These are phyloP conservation scores for Botryotinia calthae DNA, from an alignment of 2,329 filamentous ascomycete species.

Conservation along the genomic window DNA sequence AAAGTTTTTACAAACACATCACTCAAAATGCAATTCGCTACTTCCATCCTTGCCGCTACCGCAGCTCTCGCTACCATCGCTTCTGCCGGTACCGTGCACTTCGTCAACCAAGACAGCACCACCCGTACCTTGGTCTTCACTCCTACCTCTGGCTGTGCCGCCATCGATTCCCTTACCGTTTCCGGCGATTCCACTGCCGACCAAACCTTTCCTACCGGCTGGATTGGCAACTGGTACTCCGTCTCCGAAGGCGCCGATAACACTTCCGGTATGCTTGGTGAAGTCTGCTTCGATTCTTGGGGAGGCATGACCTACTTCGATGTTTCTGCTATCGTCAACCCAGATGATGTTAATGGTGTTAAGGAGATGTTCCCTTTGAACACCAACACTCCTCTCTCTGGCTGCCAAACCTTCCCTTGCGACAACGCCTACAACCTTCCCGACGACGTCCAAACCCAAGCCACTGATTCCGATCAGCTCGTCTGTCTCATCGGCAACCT, in stretches of 20 bases:
- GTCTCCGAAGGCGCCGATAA: constrained; percentile 46
- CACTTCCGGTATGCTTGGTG: constrained; percentile 50
- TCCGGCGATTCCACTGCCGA: constrained; percentile 27
- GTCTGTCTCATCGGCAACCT: constrained; percentile 43
- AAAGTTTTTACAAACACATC: constrained; percentile 18
- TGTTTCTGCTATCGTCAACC: constrained; percentile 56
- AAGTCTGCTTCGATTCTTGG: constrained; percentile 52
- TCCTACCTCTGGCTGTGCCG: constrained; percentile 25
- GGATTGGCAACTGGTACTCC: constrained; percentile 47
- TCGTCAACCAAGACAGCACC: constrained; percentile 55
- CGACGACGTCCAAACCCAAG: constrained; percentile 56
- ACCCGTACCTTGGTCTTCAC: constrained; percentile 40
- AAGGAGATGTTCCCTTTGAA: constrained; percentile 53
- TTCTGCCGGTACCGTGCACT: constrained; percentile 53
- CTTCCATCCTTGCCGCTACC: constrained; percentile 42
- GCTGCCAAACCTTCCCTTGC: constrained; percentile 53
- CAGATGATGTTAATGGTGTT: constrained; percentile 50
- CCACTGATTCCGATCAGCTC: constrained; percentile 48
- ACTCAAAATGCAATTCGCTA: constrained; percentile 54
- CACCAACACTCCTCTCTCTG: constrained; percentile 44
- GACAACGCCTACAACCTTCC: constrained; percentile 52
- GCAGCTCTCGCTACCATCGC: constrained; percentile 45
- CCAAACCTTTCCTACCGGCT: constrained; percentile 43
- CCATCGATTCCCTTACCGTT: constrained; percentile 29
- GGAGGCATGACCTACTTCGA: constrained; percentile 54